phyloP scores from a whole-genome alignment of 805 yeast genomes.

The Pichia manshurica region DNA sequence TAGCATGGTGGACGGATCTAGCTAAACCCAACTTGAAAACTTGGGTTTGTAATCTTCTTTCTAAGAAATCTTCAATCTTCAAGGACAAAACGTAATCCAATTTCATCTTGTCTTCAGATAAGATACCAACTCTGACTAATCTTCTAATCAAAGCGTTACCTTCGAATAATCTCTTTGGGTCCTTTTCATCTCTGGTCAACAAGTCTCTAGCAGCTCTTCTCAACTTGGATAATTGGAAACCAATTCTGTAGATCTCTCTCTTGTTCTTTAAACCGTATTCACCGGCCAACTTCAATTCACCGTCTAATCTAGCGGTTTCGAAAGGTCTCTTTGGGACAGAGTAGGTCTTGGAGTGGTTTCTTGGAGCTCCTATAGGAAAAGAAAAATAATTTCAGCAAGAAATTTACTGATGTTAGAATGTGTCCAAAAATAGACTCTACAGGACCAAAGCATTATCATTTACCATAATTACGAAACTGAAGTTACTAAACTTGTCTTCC shows the following conservation, averaged over 20 bases:
- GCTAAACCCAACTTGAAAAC: slow-evolving; percentile 99
- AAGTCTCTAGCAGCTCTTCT: slow-evolving; percentile 99
- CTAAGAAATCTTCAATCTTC: slow-evolving; percentile 98
- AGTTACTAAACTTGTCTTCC: too few relatives aligned
- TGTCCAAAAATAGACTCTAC: background rate
- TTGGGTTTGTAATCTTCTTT: slow-evolving; percentile 99
- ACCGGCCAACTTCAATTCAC: slow-evolving; percentile 99
- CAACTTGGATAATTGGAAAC: slow-evolving; percentile 98
- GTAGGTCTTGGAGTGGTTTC: slow-evolving; percentile 99
- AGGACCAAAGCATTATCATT: too few relatives aligned
- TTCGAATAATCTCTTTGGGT: slow-evolving; percentile 99
- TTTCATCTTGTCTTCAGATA: slow-evolving; percentile 98
- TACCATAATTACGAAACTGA: too few relatives aligned
- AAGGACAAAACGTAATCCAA: slow-evolving; percentile 99
- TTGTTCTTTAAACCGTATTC: slow-evolving; percentile 99
- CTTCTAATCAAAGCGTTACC: slow-evolving; percentile 99
- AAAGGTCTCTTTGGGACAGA: slow-evolving; percentile 99
- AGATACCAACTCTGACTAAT: slow-evolving; percentile 98
- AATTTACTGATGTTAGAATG: slow-evolving; percentile 5
- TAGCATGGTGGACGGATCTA: slow-evolving; percentile 99
- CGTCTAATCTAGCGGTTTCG: slow-evolving; percentile 99
- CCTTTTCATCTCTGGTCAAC: slow-evolving; percentile 99
- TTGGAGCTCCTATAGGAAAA: slow-evolving; percentile 79
- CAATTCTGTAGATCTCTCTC: slow-evolving; percentile 99
- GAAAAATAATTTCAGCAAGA: slow-evolving; percentile 3